These are phyloP conservation scores for Fistulinella cinereoalba DNA, from an alignment of 1,284 basidiomycete species.

Conservation along the genomic window DNA sequence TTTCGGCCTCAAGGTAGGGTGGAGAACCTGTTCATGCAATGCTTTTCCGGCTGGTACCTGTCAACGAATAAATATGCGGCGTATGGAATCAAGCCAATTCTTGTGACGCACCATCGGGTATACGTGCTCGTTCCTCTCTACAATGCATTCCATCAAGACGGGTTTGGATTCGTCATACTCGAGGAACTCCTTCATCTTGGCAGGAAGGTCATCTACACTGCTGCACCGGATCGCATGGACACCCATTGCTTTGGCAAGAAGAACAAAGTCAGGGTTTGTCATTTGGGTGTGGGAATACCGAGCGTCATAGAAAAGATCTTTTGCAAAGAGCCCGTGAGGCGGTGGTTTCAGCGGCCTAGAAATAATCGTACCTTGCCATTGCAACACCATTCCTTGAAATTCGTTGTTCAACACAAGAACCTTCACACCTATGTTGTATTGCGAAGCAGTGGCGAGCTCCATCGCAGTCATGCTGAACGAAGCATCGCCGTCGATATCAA, in stretches of 20 bases:
- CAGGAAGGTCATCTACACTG: slow-evolving; percentile 74
- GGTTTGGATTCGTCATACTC: slow-evolving; percentile 89
- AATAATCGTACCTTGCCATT: slow-evolving; percentile 83
- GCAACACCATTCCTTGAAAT: slow-evolving; percentile 97
- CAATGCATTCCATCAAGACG: slow-evolving; percentile 87
- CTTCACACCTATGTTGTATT: slow-evolving; percentile 94
- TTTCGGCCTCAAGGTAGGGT: slow-evolving; percentile 45
- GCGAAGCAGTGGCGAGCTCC: slow-evolving; percentile 93
- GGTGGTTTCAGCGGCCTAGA: background rate
- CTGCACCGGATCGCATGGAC: slow-evolving; percentile 85
- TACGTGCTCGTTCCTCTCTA: slow-evolving; percentile 88
- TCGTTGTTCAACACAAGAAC: slow-evolving; percentile 89
- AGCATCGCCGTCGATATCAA: slow-evolving; percentile 97
- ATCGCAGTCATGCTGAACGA: slow-evolving; percentile 99
- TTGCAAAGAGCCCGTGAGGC: slow-evolving; percentile 5
- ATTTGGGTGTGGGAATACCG: slow-evolving; percentile 94
- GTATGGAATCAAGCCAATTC: background rate
- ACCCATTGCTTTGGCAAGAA: slow-evolving; percentile 86
- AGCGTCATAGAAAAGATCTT: slow-evolving; percentile 93
- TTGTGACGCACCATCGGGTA: slow-evolving; percentile 87
- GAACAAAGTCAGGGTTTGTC: slow-evolving; percentile 93
- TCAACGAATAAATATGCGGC: slow-evolving; percentile 5
- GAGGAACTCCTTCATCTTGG: slow-evolving; percentile 98
- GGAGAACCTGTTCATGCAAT: slow-evolving; percentile 82
- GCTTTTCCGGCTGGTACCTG: slow-evolving; percentile 87